A percentile compares a stretch with the other conserved stretches of the same genome.
Evolutionary conservation across 106 monocot genomes (phyloP).

Genomic region (Acorus gramineus): DNA sequence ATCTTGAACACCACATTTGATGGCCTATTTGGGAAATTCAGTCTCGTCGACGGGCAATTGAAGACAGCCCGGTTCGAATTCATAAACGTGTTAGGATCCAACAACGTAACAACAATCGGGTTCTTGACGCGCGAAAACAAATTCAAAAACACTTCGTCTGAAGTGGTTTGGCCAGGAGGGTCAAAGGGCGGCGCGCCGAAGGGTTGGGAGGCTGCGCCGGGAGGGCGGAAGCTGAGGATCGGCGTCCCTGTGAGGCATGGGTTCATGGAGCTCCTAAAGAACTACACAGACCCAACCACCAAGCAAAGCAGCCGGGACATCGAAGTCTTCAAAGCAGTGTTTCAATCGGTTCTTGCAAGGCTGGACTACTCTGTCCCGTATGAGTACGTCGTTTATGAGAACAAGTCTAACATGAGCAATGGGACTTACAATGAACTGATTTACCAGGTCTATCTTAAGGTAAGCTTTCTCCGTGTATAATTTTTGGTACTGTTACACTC

Average conservation of each 20-base stretch:
- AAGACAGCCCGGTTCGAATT: too few relatives aligned
- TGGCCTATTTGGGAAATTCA: too few relatives aligned
- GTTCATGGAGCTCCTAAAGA: conserved; percentile 9
- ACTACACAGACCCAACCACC: conserved; percentile 6
- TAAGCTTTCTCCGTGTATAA: conserved; percentile 5
- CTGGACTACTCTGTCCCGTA: conserved; percentile 34
- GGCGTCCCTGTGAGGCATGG: conserved; percentile 15
- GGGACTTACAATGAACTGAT: conserved; percentile 5
- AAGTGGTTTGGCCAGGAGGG: too few relatives aligned
- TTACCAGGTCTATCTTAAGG: conserved; percentile 5
- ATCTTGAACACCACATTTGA: too few relatives aligned
- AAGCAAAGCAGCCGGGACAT: conserved; percentile 2
- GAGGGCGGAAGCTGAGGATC: background rate
- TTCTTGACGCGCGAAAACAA: too few relatives aligned
- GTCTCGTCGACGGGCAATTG: too few relatives aligned
- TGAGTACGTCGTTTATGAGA: conserved; percentile 16
- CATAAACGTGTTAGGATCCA: too few relatives aligned
- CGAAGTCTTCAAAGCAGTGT: conserved; percentile 53
- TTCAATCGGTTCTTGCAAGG: background rate
- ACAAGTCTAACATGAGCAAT: conserved; percentile 16
- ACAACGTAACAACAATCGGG: too few relatives aligned
- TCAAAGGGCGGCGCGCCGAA: too few relatives aligned
- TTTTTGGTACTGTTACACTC: background rate
- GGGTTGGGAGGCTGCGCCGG: too few relatives aligned
- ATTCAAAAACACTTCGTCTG: too few relatives aligned